These are phyloP conservation scores for Arabidopsis arenosa DNA, from an alignment of 345 rosid genomes.

Conservation along the genomic window DNA sequence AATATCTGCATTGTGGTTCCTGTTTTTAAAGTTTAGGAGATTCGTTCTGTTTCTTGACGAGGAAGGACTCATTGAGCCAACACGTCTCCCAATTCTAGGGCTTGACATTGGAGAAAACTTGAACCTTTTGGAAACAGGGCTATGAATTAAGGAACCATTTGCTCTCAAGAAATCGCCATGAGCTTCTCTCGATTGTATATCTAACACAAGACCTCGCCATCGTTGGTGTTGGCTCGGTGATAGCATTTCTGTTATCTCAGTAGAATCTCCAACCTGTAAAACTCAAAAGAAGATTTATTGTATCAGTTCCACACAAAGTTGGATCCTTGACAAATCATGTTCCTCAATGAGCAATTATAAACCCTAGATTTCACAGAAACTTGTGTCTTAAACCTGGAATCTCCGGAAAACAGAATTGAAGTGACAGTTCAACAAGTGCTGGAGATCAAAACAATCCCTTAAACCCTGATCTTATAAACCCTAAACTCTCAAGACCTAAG, in stretches of 20 bases:
- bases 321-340: not conserved
- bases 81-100: slow-evolving; percentile 50
- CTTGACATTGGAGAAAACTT: slow-evolving; percentile 79
- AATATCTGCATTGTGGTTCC: slow-evolving; percentile 55
- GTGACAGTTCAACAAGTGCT: not conserved
- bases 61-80: slow-evolving; percentile 60
- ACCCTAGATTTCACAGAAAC: not conserved
- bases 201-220: slow-evolving; percentile 47
- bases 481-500: not conserved
- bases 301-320: not conserved
- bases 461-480: slow-evolving; percentile 26
- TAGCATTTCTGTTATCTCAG: slow-evolving; percentile 71
- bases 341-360: not conserved
- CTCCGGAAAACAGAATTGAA: not conserved
- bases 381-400: not conserved
- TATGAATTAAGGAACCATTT: slow-evolving; percentile 57
- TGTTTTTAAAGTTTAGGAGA: slow-evolving; percentile 65
- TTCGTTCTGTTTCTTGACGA: slow-evolving; percentile 53
- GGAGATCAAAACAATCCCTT: slow-evolving; percentile 10
- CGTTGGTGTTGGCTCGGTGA: slow-evolving; percentile 41
- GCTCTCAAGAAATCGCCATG: slow-evolving; percentile 49
- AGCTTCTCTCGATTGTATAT: slow-evolving; percentile 53
- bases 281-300: not conserved
- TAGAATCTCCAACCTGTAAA: slow-evolving; percentile 53
- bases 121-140: slow-evolving; percentile 61